Base-by-base conservation (phyloP, 2,329 filamentous ascomycete species). In the Fusarium cicatricum region DNA sequence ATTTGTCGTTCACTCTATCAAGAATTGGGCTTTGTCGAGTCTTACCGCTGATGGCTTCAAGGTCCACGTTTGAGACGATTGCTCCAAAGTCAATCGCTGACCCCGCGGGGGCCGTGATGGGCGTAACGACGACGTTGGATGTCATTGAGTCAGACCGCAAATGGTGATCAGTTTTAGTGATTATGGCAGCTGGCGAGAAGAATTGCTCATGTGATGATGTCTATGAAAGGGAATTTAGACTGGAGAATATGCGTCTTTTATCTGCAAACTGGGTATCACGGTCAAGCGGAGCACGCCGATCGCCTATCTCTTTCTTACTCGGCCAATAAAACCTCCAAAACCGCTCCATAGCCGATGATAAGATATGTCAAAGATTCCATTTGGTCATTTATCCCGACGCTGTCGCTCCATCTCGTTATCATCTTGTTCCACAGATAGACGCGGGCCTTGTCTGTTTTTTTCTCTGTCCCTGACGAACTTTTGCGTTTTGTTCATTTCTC, bases 1-100 rank as follows among this genome's bases (percentile, higher is more conserved):
- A 66, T 51, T 37, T 40, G 44, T 34, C 36, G 57, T 50, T 55
- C 52, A 40, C 52, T 51, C 15, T 6, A 45, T 50, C 23, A 43
- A n/a, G 4, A 28, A 14, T 38, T 14, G 39, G 12, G 15, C 34
- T 26, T 14, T 15, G 26, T 45, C 28, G 16, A 37, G 63, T 72
- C 81, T 78, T 81, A 87, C 85, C 84, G 45, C 79, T 83, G 39
- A 90, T 74, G 47, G 84, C 82, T 67, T 90, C 85, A 34, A 90
- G 74, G 64, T 89, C 80, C 32, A 82, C 76, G 39, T 85, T 83
- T 32, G 77, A 75, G 58, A 89, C 77, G 21, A 82, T 70, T 10
- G 85, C 87, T 2, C 88, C 88, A 51, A 90, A 88, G 67, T 86
- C 78, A 55, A 86, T 74, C 12, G 58, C 66, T 19, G 79, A 79